A percentile compares a stretch with the other conserved stretches of the same genome.
Conservation (phyloP, 192 early-diverging fungal genomes). For the Jimgerdemannia lactiflua region DNA sequence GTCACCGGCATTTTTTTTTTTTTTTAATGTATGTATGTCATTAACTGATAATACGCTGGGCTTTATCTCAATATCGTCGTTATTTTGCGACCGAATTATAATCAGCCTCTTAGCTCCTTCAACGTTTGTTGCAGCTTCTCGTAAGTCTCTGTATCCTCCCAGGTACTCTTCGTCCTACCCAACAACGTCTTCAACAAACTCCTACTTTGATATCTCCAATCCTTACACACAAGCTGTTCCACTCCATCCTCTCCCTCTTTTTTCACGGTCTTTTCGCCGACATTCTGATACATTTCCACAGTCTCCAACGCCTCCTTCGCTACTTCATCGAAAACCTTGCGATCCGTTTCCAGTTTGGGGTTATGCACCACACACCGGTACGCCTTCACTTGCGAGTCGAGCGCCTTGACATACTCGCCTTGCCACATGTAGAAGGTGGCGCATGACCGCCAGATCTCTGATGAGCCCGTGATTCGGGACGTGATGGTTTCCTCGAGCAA, state of each 20-base stretch:
- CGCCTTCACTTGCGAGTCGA: constrained; percentile 82
- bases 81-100: too few species aligned
- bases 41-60: not conserved
- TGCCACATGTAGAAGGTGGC: constrained; percentile 76
- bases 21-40: not conserved
- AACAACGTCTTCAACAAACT: constrained; percentile 81
- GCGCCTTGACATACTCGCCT: constrained; percentile 54
- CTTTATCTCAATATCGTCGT: too few species aligned
- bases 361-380: constrained; percentile 80
- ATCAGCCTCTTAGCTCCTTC: constrained; percentile 47
- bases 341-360: constrained; percentile 70
- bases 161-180: constrained; percentile 72
- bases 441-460: constrained; percentile 73
- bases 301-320: constrained; percentile 70
- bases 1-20: too few species aligned
- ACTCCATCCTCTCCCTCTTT: constrained; percentile 20
- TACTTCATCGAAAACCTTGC: constrained; percentile 66
- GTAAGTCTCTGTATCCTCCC: constrained; percentile 62
- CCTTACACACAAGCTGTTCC: constrained; percentile 64
- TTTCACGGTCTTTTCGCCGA: constrained; percentile 59
- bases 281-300: constrained; percentile 73
- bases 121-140: constrained; percentile 61
- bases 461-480: constrained; percentile 67
- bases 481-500: constrained; percentile 73
- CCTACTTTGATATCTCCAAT: constrained; percentile 88